phyloP scores from a whole-genome alignment of 164 flowering plant genomes.

The Magnolia changhungtana region DNA sequence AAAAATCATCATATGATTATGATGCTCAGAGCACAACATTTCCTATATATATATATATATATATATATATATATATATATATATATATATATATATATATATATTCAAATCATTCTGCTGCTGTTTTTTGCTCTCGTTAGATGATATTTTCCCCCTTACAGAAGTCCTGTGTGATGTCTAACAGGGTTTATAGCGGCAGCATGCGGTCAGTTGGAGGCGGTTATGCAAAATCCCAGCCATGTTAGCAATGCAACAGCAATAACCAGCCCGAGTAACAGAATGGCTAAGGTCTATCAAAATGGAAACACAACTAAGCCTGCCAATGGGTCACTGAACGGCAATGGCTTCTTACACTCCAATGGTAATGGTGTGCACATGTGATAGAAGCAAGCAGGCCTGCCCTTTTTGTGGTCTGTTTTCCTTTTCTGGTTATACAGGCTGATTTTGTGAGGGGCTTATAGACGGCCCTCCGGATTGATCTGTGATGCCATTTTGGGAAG shows the following conservation, averaged over 20 bases:
- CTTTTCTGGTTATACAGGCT: background rate
- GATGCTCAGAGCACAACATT: no score
- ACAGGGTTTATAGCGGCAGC: slow-evolving; percentile 82
- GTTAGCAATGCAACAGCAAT: slow-evolving; percentile 1
- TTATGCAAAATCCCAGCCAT: slow-evolving; percentile 27
- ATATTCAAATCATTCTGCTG: no score
- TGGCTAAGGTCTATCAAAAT: slow-evolving; percentile 31
- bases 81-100: no score
- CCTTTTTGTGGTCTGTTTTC: background rate
- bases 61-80: no score
- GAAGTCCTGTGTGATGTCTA: background rate
- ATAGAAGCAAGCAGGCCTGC: background rate
- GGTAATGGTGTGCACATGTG: slow-evolving; percentile 11
- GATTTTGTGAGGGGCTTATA: background rate
- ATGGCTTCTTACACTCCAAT: slow-evolving; percentile 6
- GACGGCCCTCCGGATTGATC: background rate
- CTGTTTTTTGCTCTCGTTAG: no score
- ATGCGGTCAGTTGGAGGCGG: slow-evolving; percentile 46
- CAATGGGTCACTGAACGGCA: slow-evolving; percentile 2
- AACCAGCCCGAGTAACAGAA: slow-evolving; percentile 35
- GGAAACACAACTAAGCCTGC: slow-evolving; percentile 18
- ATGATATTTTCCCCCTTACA: background rate
- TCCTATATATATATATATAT: no score
- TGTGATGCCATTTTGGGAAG: background rate
- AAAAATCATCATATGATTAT: no score